Base-by-base conservation (phyloP, 2,329 filamentous ascomycete species). In the Apiospora sp. region DNA sequence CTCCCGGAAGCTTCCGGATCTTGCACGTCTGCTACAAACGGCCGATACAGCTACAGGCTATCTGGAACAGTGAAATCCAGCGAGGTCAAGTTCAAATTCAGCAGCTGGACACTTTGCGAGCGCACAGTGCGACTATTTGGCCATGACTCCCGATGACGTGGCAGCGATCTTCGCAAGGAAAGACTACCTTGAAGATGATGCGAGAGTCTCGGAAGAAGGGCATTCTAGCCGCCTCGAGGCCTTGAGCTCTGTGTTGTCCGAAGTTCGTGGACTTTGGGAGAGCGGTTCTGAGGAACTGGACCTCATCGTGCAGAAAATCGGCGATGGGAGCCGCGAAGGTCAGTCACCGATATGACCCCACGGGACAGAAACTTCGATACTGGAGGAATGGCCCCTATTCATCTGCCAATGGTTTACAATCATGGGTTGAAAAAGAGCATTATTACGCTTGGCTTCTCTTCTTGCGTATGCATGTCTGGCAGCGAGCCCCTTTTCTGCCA, bases 241-340 rank as follows among this genome's bases (percentile, higher is more conserved):
- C 24, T 75, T 89, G 22, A 77, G 78, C 12, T 78, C 79, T 0
- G 82, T 88, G 0, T 77, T 88, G 51, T 76, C 76, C 10, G 77
- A 78, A 2, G 84, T 84, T 22, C 80, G 82, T 68, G 76, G 85
- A 24, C 80, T 86, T 4, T 86, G 84, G 80, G 79, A 82, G 46
- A 76, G 84, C 8, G 80, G 81, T 0, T 83, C 82, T 0, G 75
- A 80, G 12, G 82, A 86, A 0, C 80, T 91, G 22, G 86, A 87
- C 71, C 71, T 77, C 1, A 81, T 88, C 51, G 86, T 86, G 1
- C 85, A 90, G 77, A 87, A 86, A 72, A 78, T 91, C 0, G 89
- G 86, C 0, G 86, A 91, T 75, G 87, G 85, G 6, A 89, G 88
- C 75, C 84, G 89, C 77, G 85, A 88, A 77, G 84, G 88, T 90